Conservation (phyloP, 108 stramenopile species). For the Thalassiosira profunda region DNA sequence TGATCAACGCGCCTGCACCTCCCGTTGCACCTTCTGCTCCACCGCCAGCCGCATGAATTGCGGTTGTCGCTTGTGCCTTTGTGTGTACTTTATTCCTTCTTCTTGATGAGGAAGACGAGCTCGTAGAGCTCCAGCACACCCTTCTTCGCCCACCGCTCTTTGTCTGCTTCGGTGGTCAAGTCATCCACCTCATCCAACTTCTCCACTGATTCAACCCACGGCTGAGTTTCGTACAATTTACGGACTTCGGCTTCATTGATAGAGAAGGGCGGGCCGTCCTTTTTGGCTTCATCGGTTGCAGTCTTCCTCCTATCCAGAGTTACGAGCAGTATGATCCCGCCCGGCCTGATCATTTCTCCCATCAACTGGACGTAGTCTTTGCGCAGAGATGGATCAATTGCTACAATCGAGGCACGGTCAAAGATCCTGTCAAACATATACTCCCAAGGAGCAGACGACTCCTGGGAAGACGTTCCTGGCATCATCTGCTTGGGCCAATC, state of each 20-base stretch:
- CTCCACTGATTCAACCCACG: slow-evolving; percentile 63
- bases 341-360: slow-evolving; percentile 55
- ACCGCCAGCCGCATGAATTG: no score
- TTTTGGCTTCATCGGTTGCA: slow-evolving; percentile 40
- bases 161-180: slow-evolving; percentile 44
- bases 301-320: slow-evolving; percentile 59
- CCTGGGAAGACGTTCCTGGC: not conserved
- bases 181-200: slow-evolving; percentile 57
- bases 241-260: slow-evolving; percentile 55
- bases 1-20: no score
- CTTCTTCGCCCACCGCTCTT: slow-evolving; percentile 45
- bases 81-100: slow-evolving; percentile 9
- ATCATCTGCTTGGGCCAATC: slow-evolving; percentile 15
- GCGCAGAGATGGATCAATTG: slow-evolving; percentile 70
- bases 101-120: slow-evolving; percentile 38
- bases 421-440: slow-evolving; percentile 71
- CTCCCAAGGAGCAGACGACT: not conserved
- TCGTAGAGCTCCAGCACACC: slow-evolving; percentile 47
- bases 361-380: slow-evolving; percentile 61
- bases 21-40: no score
- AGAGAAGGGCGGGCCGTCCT: slow-evolving; percentile 75
- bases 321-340: slow-evolving; percentile 68
- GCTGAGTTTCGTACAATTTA: slow-evolving; percentile 46
- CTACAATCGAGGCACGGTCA: slow-evolving; percentile 86
- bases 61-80: not conserved